These are phyloP conservation scores for Bipolaris oryzae DNA, from an alignment of 2,329 filamentous ascomycete genomes.

Conservation along the genomic window DNA sequence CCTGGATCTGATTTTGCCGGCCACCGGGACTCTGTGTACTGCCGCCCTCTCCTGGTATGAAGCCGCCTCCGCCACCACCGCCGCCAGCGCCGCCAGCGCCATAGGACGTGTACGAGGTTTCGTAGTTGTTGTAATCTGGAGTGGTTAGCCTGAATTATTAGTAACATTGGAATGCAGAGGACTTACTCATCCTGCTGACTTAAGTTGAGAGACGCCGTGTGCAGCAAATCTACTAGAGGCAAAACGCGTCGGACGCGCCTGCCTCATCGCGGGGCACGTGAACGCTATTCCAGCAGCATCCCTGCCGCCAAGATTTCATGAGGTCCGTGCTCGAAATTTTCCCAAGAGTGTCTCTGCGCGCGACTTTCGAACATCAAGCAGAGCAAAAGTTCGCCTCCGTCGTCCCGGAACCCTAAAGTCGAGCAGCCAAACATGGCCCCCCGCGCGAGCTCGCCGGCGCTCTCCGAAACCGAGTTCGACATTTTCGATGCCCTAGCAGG, in stretches of 20 bases:
- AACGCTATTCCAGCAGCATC: constrained; percentile 9
- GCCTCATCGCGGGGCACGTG: constrained; percentile 30
- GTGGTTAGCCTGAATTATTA: constrained; percentile 14
- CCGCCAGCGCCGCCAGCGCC: constrained; percentile 61
- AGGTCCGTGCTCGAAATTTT: constrained; percentile 34
- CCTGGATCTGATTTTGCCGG: constrained; percentile 67
- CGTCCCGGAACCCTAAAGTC: constrained; percentile 3
- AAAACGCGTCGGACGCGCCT: constrained; percentile 42
- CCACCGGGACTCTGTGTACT: constrained; percentile 53
- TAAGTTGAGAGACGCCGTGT: constrained; percentile 17
- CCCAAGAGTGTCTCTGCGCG: constrained; percentile 12
- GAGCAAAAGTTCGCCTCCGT: constrained; percentile 18
- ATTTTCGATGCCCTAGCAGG: constrained; percentile 80
- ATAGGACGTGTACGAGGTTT: constrained; percentile 62
- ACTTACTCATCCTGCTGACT: constrained; percentile 29
- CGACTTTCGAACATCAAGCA: constrained; percentile 9
- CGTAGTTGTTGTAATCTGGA: constrained; percentile 48
- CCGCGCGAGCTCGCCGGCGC: constrained; percentile 77
- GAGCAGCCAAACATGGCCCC: constrained; percentile 64
- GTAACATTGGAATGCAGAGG: not conserved
- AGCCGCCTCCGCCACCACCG: constrained; percentile 64
- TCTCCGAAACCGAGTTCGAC: constrained; percentile 89
- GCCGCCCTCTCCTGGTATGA: constrained; percentile 61
- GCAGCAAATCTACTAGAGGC: constrained; percentile 18
- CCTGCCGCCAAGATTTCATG: constrained; percentile 35